These are phyloP conservation scores for Diplocarpon rosae DNA, from an alignment of 2,329 filamentous ascomycete species.

Conservation along the genomic window DNA sequence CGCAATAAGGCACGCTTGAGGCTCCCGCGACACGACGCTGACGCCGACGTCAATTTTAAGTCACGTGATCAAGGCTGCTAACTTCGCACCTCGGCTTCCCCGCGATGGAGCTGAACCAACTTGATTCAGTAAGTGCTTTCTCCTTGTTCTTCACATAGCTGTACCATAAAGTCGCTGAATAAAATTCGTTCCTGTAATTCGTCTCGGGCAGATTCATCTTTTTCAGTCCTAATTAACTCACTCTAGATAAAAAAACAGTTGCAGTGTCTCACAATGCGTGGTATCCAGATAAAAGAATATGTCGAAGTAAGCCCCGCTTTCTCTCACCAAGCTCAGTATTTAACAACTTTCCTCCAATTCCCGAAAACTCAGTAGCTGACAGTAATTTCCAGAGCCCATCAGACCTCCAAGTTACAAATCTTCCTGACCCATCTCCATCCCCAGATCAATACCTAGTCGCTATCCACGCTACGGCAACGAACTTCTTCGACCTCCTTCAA, in stretches of 20 bases:
- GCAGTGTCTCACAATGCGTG: conserved; percentile 45
- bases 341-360: not conserved
- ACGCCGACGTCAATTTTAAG: not conserved
- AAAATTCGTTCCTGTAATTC: no score
- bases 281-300: conserved; percentile 63
- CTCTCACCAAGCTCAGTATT: not conserved
- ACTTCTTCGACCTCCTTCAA: conserved; percentile 96
- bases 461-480: conserved; percentile 78
- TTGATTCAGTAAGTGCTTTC: no score
- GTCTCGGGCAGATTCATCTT: no score
- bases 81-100: no score
- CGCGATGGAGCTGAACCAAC: no score
- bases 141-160: no score
- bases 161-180: no score
- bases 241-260: no score
- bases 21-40: not conserved
- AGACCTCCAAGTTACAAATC: conserved; percentile 63
- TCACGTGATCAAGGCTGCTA: conserved; percentile 3
- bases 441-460: conserved; percentile 73
- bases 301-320: conserved; percentile 45
- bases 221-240: no score
- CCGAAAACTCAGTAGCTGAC: conserved; percentile 1
- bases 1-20: not conserved
- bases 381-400: conserved; percentile 49
- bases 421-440: conserved; percentile 64